phyloP scores from a whole-genome alignment of 176 grass and related monocot species.

The Cymbopogon citratus region DNA sequence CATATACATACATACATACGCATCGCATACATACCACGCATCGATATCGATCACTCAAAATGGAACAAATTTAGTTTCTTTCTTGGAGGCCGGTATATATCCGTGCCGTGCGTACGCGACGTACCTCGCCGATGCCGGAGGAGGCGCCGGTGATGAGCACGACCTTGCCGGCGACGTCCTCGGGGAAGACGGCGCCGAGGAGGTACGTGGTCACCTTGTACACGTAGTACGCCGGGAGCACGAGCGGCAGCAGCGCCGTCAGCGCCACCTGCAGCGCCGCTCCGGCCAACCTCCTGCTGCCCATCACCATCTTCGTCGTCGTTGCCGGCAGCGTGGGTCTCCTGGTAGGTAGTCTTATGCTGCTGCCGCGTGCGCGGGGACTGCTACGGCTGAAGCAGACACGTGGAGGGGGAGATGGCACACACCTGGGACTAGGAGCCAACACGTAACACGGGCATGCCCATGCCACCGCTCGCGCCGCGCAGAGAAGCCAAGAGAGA shows the following conservation, averaged over 20 bases:
- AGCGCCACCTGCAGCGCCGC: conserved; percentile 1
- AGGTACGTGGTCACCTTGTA: conserved; percentile 49
- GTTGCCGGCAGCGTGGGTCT: too few species aligned
- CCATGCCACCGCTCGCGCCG: neutral
- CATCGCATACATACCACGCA: too few species aligned
- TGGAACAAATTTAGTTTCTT: neutral
- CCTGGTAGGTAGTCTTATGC: too few species aligned
- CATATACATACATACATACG: neutral
- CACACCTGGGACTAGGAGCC: neutral
- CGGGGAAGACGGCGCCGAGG: conserved; percentile 42
- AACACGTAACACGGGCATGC: neutral
- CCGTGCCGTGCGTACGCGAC: neutral
- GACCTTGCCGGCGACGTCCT: conserved; percentile 59
- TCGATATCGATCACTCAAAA: neutral
- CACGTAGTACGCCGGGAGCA: conserved; percentile 44
- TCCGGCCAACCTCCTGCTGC: neutral
- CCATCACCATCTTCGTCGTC: neutral
- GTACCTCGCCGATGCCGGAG: conserved; percentile 79
- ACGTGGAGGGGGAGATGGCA: neutral
- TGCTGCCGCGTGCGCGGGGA: neutral
- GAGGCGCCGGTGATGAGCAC: conserved; percentile 68
- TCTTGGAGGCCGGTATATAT: too few species aligned
- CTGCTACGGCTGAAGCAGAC: neutral
- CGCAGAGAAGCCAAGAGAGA: neutral
- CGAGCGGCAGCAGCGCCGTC: conserved; percentile 6